Base-by-base conservation (phyloP, 805 yeast genomes). In the Scheffersomyces lignosus region DNA sequence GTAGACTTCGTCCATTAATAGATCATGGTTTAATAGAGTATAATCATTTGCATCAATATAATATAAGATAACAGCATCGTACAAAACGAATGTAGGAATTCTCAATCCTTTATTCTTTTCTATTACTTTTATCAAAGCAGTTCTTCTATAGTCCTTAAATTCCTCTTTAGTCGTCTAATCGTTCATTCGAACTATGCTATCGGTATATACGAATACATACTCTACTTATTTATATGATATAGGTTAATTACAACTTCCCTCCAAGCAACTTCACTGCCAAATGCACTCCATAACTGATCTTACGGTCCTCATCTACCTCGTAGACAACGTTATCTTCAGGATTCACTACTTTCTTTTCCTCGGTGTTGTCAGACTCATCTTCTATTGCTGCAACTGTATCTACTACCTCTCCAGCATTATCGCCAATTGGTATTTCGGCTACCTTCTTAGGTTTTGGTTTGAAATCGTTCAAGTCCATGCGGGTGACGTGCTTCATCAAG, bases 261-360 rank as follows among this genome's bases (percentile, higher is more conserved):
- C 86, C 82, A 15, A 85, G 52, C 9, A 83, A 40, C 32, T 69
- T 75, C n/a, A 89, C 75, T 2, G 89, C 88, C 31, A 82, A 47
- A 38, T 75, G 78, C 13, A 86, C 89, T 13, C 83, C 80, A 32
- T 65, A 62, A 31, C 83, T 70, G 29, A 86, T 78, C 29, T 73
- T 63, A 49, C 95, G 72, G 30, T 81, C 83, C 24, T 71, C 69
- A 33, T 78, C 78, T 5, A 72, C 60, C 10, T 73, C 69, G 36
- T 52, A 58, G 3, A 45, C 36, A 3, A 44, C 40, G 9, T 13
- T 7, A 8, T 18, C 18, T 4, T n/a, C 15, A 12, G 12, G 17
- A 13, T 9, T 26, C 16, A 12, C 18, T 9, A 13, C 17, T 7
- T 14, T 29, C n/a, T 16, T 15, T 24, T 5, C 45, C 12, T 40